Evolutionary conservation across 2,329 filamentous ascomycete species (phyloP).

Genomic region (Aspergillus tamarii): DNA sequence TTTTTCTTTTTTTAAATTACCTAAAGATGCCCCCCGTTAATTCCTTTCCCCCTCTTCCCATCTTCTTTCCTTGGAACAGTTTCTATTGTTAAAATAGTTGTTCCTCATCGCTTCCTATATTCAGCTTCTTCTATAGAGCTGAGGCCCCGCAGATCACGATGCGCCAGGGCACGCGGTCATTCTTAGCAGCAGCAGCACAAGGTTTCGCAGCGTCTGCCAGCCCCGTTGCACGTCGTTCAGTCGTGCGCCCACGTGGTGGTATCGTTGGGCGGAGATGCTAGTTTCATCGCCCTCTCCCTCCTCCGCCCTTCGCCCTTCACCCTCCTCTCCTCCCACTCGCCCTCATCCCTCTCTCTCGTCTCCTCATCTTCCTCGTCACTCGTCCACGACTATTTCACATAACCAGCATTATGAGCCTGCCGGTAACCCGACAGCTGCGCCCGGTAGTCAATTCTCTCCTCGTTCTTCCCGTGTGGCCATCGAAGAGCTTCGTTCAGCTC

Average conservation of each 20-base stretch:
- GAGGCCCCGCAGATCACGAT: slow-evolving; percentile 25
- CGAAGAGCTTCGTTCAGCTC: slow-evolving; percentile 44
- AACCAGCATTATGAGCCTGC: slow-evolving; percentile 37
- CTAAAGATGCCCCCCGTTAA: background rate
- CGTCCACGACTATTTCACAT: slow-evolving; percentile 16
- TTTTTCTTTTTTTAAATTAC: background rate
- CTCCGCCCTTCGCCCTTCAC: slow-evolving; percentile 40
- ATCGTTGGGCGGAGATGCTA: slow-evolving; percentile 41
- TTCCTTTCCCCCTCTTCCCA: slow-evolving; percentile 2
- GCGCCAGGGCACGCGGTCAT: slow-evolving; percentile 34
- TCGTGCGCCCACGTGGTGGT: slow-evolving; percentile 43
- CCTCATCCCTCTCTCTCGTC: slow-evolving; percentile 26
- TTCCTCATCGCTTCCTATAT: background rate
- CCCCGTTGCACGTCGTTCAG: slow-evolving; percentile 34
- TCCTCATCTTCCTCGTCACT: slow-evolving; percentile 13
- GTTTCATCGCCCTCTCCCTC: slow-evolving; percentile 47
- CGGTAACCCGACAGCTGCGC: slow-evolving; percentile 25
- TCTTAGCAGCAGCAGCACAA: slow-evolving; percentile 23
- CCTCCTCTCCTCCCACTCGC: slow-evolving; percentile 27
- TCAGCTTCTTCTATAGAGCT: slow-evolving; percentile 21
- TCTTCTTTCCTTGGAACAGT: background rate
- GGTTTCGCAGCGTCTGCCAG: slow-evolving; percentile 35
- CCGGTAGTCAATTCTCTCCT: slow-evolving; percentile 33
- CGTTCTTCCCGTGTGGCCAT: slow-evolving; percentile 42
- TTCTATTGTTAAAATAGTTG: background rate